A percentile compares a stretch with the other conserved stretches of the same genome.
These are phyloP conservation scores for Coemansia sp. DNA, from an alignment of 192 early-diverging fungal species.

Conservation along the genomic window DNA sequence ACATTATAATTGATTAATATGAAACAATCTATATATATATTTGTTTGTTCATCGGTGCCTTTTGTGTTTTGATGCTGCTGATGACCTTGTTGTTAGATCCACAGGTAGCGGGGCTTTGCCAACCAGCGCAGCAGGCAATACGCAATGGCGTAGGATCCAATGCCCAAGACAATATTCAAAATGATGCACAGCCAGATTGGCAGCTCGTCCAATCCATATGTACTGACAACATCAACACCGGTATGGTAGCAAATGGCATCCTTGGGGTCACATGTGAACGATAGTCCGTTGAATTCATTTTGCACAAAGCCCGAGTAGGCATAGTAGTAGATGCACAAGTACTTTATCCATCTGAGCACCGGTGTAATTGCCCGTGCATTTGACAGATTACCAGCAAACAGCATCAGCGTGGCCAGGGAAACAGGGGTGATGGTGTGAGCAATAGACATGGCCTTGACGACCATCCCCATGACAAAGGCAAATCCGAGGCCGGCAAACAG, in stretches of 20 bases:
- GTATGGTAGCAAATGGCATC: slow-evolving; percentile 14
- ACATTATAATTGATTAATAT: neutral
- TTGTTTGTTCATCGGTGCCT: too few species aligned
- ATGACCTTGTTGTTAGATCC: too few species aligned
- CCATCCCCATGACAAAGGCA: slow-evolving; percentile 28
- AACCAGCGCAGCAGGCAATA: slow-evolving; percentile 32
- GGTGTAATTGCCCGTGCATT: slow-evolving; percentile 37
- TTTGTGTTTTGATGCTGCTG: too few species aligned
- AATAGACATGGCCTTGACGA: slow-evolving; percentile 22
- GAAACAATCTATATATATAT: neutral
- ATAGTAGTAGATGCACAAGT: slow-evolving; percentile 30
- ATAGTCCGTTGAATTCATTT: slow-evolving; percentile 41
- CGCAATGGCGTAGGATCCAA: slow-evolving; percentile 16
- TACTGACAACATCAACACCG: slow-evolving; percentile 21
- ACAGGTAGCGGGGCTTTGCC: slow-evolving; percentile 38
- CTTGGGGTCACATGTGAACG: slow-evolving; percentile 13
- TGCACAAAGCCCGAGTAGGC: slow-evolving; percentile 29
- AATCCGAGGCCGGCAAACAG: slow-evolving; percentile 28
- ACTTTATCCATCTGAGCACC: slow-evolving; percentile 47
- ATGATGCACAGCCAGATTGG: slow-evolving; percentile 21
- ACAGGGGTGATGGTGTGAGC: slow-evolving; percentile 35
- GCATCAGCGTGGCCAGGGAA: slow-evolving; percentile 18
- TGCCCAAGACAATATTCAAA: slow-evolving; percentile 16
- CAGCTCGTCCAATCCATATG: slow-evolving; percentile 24
- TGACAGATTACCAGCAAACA: slow-evolving; percentile 44